Base-by-base conservation (phyloP, 306 rosid species). In the Benincasa hispida region DNA sequence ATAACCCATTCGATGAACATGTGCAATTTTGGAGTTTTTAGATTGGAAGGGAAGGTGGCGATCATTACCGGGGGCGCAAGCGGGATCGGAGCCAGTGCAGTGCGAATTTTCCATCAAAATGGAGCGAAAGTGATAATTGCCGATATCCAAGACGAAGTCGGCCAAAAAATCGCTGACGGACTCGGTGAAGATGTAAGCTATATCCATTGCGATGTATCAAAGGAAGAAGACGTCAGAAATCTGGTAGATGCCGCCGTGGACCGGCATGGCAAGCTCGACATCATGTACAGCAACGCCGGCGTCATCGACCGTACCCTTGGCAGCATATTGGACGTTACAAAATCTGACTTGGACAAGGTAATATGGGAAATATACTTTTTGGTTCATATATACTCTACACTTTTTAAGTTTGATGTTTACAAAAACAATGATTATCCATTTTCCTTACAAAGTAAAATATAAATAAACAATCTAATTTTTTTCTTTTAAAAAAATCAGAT, bases 51-150 rank as follows among this genome's bases (percentile, higher is more conserved):
- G 0, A 82, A 79, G 50, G 83, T 83, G 66, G 79, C 79, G 32
- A 83, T 79, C 18, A 83, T 83, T 10, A 83, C 86, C 15, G 86
- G 86, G 6, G 86, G 86, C 1, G 86, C 83, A 51, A 79, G 86
- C 59, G 86, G 86, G 30, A 79, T 83, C 10, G 83, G 86, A 55
- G 83, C 80, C 55, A 70, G 83, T 41, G 50, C 86, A 9, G 86
- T 76, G n/a, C 67, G 24, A 5, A 19, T 77, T 18, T 83, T 83
- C 78, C 81, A 62, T 12, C 72, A 83, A 32, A 70, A 83, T 17
- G 83, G 83, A 21, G 81, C 86, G 24, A 79, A 79, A 75, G 81
- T 83, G 7, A 42, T 83, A 27, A 53, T 83, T 15, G 86, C 79
- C 19, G 86, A 83, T 27, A 76, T 83, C 59, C 86, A 83, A 47